Conservation (phyloP, 345 rosid genomes). For the Draba incana region DNA sequence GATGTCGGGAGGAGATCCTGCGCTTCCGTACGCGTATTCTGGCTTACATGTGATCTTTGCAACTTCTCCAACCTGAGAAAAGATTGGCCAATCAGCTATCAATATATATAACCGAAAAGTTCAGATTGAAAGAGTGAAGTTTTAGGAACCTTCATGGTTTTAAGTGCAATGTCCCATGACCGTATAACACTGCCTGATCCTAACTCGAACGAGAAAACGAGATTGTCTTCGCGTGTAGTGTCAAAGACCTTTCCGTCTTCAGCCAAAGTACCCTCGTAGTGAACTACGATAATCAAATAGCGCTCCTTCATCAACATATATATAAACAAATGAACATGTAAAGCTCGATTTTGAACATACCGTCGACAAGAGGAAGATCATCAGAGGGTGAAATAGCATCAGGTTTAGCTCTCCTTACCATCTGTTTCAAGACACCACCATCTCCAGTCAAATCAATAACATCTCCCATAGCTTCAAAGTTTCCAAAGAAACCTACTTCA, state of each 20-base stretch:
- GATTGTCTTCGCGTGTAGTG: conserved; percentile 84
- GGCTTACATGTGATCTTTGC: conserved; percentile 93
- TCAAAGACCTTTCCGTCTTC: conserved; percentile 90
- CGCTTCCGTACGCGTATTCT: conserved; percentile 87
- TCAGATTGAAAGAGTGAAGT: neutral
- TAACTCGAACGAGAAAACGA: conserved; percentile 82
- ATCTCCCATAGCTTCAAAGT: conserved; percentile 56
- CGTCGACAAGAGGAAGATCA: conserved; percentile 89
- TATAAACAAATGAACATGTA: conserved; percentile 1
- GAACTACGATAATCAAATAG: conserved; percentile 51
- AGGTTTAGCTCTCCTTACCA: conserved; percentile 63
- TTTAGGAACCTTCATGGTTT: conserved; percentile 74
- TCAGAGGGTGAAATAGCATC: conserved; percentile 67
- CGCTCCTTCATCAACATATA: conserved; percentile 16
- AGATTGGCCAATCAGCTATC: neutral
- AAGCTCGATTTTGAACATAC: conserved; percentile 42
- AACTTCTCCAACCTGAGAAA: conserved; percentile 85
- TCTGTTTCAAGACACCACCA: conserved; percentile 77
- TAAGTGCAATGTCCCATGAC: conserved; percentile 87
- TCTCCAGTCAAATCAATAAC: conserved; percentile 69
- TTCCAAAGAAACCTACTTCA: conserved; percentile 19
- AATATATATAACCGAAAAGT: neutral
- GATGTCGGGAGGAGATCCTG: conserved; percentile 90
- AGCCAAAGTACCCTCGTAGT: conserved; percentile 80
- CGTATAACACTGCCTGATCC: conserved; percentile 82